Evolutionary conservation across 2,329 filamentous ascomycete genomes (phyloP).

Genomic region (Fusarium tuaranense): DNA sequence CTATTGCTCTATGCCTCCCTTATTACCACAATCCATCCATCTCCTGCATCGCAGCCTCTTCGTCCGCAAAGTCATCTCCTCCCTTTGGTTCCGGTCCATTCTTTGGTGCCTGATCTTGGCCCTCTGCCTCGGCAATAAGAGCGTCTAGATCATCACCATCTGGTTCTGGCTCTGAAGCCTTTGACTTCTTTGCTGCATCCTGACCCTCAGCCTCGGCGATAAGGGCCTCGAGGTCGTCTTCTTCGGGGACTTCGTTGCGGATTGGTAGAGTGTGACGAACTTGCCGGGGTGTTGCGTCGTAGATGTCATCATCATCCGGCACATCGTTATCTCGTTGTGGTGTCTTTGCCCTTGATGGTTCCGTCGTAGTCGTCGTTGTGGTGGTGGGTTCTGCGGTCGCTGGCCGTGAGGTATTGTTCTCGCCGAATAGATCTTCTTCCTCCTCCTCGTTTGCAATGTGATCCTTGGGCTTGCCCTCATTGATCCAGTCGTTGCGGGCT

Average conservation of each 20-base stretch:
- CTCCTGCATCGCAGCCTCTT: conserved; percentile 76
- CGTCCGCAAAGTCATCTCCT: conserved; percentile 65
- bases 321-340: conserved; percentile 41
- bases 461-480: conserved; percentile 73
- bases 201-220: conserved; percentile 61
- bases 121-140: conserved; percentile 63
- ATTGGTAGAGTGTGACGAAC: conserved; percentile 38
- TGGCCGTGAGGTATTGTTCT: conserved; percentile 42
- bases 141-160: conserved; percentile 65
- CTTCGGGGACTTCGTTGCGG: conserved; percentile 50
- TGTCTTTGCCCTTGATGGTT: conserved; percentile 44
- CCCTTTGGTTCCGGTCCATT: neutral
- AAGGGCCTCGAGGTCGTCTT: conserved; percentile 65
- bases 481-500: conserved; percentile 85
- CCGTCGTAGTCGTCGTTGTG: conserved; percentile 57
- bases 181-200: conserved; percentile 26
- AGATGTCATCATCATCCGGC: conserved; percentile 64
- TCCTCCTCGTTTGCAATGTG: conserved; percentile 48
- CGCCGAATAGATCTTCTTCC: conserved; percentile 22
- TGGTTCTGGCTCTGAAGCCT: conserved; percentile 15
- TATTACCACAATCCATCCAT: conserved; percentile 66
- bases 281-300: conserved; percentile 63
- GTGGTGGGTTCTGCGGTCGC: conserved; percentile 44
- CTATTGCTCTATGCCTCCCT: neutral
- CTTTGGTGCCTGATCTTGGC: conserved; percentile 23